These are phyloP conservation scores for Solanum sparsipilum DNA, from an alignment of 257 asterid genomes.

Conservation along the genomic window DNA sequence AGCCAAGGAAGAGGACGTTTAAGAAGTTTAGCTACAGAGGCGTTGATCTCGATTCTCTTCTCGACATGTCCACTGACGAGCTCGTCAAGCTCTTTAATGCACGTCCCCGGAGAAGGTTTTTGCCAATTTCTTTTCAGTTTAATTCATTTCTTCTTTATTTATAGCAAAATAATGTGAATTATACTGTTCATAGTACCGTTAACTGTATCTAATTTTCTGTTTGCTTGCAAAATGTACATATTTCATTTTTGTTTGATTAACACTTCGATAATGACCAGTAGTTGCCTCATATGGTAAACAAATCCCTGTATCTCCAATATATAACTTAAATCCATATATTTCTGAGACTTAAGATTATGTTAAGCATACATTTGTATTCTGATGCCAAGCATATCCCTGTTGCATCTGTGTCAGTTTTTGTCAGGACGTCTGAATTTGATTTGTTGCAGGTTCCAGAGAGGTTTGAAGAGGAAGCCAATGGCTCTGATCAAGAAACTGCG, in stretches of 20 bases:
- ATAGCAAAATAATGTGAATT: neutral
- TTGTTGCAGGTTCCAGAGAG: conserved; percentile 53
- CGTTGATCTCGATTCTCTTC: conserved; percentile 83
- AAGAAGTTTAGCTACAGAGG: conserved; percentile 91
- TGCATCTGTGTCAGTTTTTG: neutral
- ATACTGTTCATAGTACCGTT: neutral
- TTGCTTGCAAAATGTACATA: neutral
- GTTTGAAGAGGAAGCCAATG: conserved; percentile 82
- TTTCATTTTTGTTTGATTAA: neutral
- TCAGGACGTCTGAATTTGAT: neutral
- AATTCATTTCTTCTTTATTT: neutral
- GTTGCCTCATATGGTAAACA: neutral
- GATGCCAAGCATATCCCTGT: neutral
- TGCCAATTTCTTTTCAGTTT: no score
- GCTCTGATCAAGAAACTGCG: conserved; percentile 74
- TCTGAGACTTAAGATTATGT: neutral
- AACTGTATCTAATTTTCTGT: neutral
- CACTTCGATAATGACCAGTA: neutral
- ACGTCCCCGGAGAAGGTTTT: conserved; percentile 67
- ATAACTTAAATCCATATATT: neutral
- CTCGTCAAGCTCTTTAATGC: conserved; percentile 71
- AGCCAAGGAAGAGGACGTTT: conserved; percentile 73
- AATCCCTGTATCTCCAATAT: neutral
- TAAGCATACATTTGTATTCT: neutral
- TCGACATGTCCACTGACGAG: conserved; percentile 81